Evolutionary conservation across 1,139 yeast species (phyloP), one percentile per base, ranked within the genome.

Genomic region (Zygosaccharomyces pseudobailii): DNA sequence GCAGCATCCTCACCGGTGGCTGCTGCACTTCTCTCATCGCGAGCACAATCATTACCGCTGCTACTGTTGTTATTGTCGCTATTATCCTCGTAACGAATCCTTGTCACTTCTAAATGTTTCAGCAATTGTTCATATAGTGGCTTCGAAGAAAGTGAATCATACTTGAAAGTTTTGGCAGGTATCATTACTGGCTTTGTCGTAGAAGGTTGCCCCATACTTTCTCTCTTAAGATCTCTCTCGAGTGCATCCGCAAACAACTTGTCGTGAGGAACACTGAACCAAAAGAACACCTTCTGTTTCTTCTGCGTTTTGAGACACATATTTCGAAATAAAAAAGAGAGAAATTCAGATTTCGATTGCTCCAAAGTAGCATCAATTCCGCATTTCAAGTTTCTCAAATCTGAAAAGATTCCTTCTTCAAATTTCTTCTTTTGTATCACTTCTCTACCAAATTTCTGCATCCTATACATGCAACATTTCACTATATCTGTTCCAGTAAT

Each of bases 261-360:
- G 64, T 92, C 97, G 68, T 92, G 97, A 37, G 94, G 92, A 6
- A 92, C 97, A 62, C 90, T 85, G 66, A 87, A 90, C 98, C 98
- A 92, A 66, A 84, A 89, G 65, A 92, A 92, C 35, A 92, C 97
- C 65, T 92, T 92, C 65, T 92, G 98, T 64, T 92, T 92, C 74
- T 92, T 92, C 62, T 92, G 97, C 1, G 98, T 92, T 57, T 96
- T 76, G 22, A 92, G 74, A 65, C 98, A 90, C 54, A 84, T 81
- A 63, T 92, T 88, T 60, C 84, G 86, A 68, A 85, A 88, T 39
- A 92, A 71, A 58, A 90, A 89, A 55, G 86, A 88, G 51, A 92
- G 74, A 63, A 92, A 89, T 40, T 82, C 84, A 0, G 96, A 87
- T 62, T 88, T 82, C 6, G 98, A 96, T 44, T 81, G 81, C 65